These are phyloP conservation scores for Salmacisia buchloeana DNA, from an alignment of 1,284 basidiomycete genomes.

Conservation along the genomic window DNA sequence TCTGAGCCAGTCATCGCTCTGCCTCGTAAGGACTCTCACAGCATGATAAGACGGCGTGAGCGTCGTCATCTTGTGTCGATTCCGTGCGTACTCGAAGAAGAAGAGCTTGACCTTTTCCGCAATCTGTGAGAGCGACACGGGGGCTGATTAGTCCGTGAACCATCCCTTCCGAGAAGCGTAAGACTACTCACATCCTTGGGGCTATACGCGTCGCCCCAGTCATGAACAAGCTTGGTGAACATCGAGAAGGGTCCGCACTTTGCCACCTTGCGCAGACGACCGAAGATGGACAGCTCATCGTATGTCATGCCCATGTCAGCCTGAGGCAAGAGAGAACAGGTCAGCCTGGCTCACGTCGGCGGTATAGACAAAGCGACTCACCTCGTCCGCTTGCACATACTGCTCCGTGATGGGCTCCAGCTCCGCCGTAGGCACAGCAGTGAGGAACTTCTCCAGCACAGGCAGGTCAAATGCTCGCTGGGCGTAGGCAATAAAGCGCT, in stretches of 20 bases:
- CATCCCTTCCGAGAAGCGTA: background rate
- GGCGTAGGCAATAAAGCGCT: constrained; percentile 87
- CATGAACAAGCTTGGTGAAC: constrained; percentile 85
- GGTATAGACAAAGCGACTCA: constrained; percentile 31
- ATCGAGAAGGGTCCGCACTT: constrained; percentile 96
- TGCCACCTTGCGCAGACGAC: constrained; percentile 85
- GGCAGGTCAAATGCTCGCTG: constrained; percentile 73
- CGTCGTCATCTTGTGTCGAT: constrained; percentile 99
- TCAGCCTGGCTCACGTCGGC: background rate
- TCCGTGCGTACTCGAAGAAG: constrained; percentile 93
- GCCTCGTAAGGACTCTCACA: constrained; percentile 53
- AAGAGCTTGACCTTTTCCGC: constrained; percentile 96
- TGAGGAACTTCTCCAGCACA: constrained; percentile 73
- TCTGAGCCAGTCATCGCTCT: background rate
- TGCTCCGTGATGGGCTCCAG: constrained; percentile 89
- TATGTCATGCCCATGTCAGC: constrained; percentile 94
- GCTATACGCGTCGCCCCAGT: constrained; percentile 74
- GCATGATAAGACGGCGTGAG: constrained; percentile 95
- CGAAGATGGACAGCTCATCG: constrained; percentile 89
- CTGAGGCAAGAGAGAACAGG: constrained; percentile 50
- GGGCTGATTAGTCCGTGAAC: background rate
- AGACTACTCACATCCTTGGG: constrained; percentile 63
- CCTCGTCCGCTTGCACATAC: constrained; percentile 94
- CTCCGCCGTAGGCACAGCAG: constrained; percentile 89
- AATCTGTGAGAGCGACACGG: constrained; percentile 59